Evolutionary conservation across 2,329 filamentous ascomycete genomes (phyloP).

Genomic region (Rhexocercosporidium sp.): DNA sequence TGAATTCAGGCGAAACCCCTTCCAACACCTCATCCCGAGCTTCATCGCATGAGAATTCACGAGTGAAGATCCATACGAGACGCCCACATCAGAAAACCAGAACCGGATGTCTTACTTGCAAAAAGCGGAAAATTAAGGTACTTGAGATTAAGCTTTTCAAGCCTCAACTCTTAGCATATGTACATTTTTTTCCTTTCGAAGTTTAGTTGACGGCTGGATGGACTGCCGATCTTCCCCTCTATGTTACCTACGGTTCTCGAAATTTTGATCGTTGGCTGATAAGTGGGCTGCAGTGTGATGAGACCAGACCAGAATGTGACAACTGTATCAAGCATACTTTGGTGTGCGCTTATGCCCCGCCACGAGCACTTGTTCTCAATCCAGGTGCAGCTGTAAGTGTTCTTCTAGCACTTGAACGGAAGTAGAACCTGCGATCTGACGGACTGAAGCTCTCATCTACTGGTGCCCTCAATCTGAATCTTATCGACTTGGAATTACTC

Average conservation of each 20-base stretch:
- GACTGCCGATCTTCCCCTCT: background rate
- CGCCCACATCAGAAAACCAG: conserved; percentile 24
- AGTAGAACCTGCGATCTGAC: background rate
- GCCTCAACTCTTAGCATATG: background rate
- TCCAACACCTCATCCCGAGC: background rate
- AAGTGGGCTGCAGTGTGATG: conserved; percentile 43
- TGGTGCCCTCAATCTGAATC: conserved; percentile 37
- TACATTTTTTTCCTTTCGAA: background rate
- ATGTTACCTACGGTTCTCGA: background rate
- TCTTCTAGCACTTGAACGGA: background rate
- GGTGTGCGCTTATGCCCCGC: conserved; percentile 42
- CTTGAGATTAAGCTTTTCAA: background rate
- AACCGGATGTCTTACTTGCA: conserved; percentile 22
- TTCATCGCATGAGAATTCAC: background rate
- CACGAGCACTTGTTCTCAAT: conserved; percentile 4
- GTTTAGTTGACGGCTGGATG: background rate
- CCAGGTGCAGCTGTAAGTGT: conserved; percentile 15
- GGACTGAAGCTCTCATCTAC: background rate
- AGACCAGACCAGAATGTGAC: conserved; percentile 44
- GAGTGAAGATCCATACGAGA: conserved; percentile 12
- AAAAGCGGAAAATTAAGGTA: conserved; percentile 22
- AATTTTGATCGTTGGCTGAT: background rate
- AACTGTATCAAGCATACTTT: conserved; percentile 48
- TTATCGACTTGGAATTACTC: conserved; percentile 39
- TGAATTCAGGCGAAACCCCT: conserved; percentile 1